Evolutionary conservation across 2,329 filamentous ascomycete genomes (phyloP).

Genomic region (Trichoderma koningii): DNA sequence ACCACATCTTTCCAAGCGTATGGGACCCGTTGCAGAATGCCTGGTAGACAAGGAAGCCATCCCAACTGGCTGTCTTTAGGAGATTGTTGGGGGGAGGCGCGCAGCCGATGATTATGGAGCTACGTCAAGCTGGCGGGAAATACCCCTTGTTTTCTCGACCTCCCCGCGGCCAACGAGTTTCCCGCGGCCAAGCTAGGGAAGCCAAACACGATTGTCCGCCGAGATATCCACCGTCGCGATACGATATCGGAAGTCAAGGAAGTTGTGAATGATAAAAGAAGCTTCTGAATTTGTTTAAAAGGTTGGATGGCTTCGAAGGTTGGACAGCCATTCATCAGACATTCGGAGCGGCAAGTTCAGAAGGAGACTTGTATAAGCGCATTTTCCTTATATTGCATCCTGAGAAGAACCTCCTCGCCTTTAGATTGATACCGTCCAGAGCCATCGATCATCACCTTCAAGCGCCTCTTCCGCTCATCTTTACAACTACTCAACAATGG

Average conservation of each 20-base stretch:
- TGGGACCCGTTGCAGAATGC: constrained; percentile 43
- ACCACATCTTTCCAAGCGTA: constrained; percentile 41
- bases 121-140: neutral
- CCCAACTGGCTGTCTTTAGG: neutral
- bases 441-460: neutral
- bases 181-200: constrained; percentile 28
- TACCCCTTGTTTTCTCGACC: too few relatives aligned
- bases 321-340: neutral
- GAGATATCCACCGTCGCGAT: constrained; percentile 20
- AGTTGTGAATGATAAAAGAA: neutral
- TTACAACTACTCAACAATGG: constrained; percentile 30
- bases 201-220: constrained; percentile 18
- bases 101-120: constrained; percentile 12
- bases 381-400: neutral
- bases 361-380: neutral
- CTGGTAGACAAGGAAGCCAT: constrained; percentile 31
- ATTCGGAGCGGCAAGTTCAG: neutral
- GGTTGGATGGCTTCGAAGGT: neutral
- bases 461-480: neutral
- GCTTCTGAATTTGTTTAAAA: constrained; percentile 10
- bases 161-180: constrained; percentile 27
- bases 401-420: neutral
- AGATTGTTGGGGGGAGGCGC: neutral
- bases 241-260: constrained; percentile 29
- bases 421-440: neutral